Evolutionary conservation across 2,329 filamentous ascomycete genomes (phyloP).

Genomic region (Fusarium dlaminii): DNA sequence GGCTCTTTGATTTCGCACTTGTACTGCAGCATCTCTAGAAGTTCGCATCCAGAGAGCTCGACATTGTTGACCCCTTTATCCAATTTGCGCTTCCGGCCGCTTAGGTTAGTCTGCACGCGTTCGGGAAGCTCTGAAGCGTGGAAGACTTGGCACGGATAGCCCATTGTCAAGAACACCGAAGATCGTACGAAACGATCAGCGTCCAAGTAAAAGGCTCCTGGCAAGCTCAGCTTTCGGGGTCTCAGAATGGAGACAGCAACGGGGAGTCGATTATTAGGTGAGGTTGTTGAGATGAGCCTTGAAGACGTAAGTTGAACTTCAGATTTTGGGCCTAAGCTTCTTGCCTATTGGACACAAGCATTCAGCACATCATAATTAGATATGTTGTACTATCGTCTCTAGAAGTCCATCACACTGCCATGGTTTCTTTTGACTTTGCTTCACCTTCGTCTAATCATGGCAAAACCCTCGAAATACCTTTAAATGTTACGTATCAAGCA

Average conservation of each 20-base stretch:
- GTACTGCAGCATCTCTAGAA: conserved; percentile 69
- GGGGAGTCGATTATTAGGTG: conserved; percentile 61
- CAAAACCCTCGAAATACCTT: background rate
- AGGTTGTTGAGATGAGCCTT: conserved; percentile 66
- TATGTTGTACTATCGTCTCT: background rate
- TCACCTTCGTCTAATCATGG: background rate
- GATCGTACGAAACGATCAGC: background rate
- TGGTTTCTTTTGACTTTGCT: background rate
- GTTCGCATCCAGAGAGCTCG: conserved; percentile 64
- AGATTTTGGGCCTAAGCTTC: conserved; percentile 19
- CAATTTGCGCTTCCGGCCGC: conserved; percentile 64
- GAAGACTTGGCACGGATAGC: conserved; percentile 66
- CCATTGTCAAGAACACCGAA: conserved; percentile 54
- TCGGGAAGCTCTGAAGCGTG: conserved; percentile 60
- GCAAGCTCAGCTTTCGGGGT: background rate
- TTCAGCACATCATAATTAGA: conserved; percentile 28
- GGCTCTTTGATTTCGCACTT: conserved; percentile 65
- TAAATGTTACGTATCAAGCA: background rate
- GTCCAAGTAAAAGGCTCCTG: background rate
- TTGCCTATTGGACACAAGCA: conserved; percentile 6
- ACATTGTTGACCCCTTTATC: conserved; percentile 51
- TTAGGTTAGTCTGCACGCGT: conserved; percentile 58
- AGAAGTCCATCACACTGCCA: background rate
- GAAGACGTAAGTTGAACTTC: conserved; percentile 62
- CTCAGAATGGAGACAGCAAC: conserved; percentile 51